Evolutionary conservation across 441 rosid species (phyloP), one percentile per base, ranked within the genome.

Genomic region (Bruguiera hainesii): DNA sequence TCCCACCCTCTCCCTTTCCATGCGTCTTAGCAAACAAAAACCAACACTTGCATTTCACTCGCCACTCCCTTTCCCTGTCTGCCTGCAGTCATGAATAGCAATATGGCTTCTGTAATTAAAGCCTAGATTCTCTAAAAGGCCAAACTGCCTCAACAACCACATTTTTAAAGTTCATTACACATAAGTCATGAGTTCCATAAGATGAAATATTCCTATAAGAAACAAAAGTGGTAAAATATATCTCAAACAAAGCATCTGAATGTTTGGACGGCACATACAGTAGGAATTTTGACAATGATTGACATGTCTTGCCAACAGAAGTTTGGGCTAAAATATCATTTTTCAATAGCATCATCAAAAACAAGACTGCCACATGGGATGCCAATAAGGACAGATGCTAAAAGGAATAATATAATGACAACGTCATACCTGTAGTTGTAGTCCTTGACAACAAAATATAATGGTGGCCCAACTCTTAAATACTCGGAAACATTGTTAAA

Each of bases 401-500:
- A 20, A 58, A 2, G 19, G 56, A 52, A 62, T 42, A 30, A 9
- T 9, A 33, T 37, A 23, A 51, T 51, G 64, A 39, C 52, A 57
- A 31, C 33, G 16, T 23, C 7, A 52, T 65, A 90, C 98, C 98
- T 90, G 69, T 89, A 93, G 76, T 93, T 93, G 75, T 81, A 93
- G 71, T 90, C 83, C 82, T 90, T 90, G 60, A 90, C 88, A 70
- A 93, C 94, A 80, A 93, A 93, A 77, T 93, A 93, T 31, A 93
- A 69, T 10, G 98, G 98, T 18, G 98, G 96, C 63, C 98, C 98
- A 53, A 93, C 87, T 70, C 97, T 83, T 74, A 93, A 87, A 79
- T 89, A 81, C 60, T 87, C 85, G 1, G 97, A 78, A 56, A 90
- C 64, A 70, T 86, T 77, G 73, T 84, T 87, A 80, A 90, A 93